A percentile compares a stretch with the other conserved stretches of the same genome.
Conservation (phyloP, 2,329 filamentous ascomycete species). For the Botryotinia convoluta region DNA sequence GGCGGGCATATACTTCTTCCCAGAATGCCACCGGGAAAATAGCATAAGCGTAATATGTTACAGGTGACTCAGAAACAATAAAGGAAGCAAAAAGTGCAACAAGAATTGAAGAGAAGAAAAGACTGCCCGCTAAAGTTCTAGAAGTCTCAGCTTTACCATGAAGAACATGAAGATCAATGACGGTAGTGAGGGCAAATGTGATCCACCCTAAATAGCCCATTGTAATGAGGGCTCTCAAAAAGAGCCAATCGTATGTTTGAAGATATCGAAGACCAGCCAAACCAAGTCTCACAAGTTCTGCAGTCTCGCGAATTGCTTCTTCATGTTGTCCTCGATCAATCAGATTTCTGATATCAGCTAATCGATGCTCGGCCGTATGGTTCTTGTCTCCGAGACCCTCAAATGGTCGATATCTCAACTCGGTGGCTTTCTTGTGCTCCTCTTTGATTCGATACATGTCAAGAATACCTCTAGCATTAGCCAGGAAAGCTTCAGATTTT, state of each 20-base stretch:
- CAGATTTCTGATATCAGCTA: slow-evolving; percentile 63
- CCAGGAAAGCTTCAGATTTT: slow-evolving; percentile 80
- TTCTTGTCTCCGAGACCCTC: slow-evolving; percentile 65
- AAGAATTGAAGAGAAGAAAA: slow-evolving; percentile 74
- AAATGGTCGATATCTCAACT: slow-evolving; percentile 77
- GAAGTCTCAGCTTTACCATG: slow-evolving; percentile 64
- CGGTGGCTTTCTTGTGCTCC: slow-evolving; percentile 70
- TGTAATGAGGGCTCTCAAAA: slow-evolving; percentile 84
- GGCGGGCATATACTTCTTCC: slow-evolving; percentile 86
- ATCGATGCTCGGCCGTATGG: slow-evolving; percentile 62
- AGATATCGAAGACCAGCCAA: slow-evolving; percentile 86
- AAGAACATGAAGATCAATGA: slow-evolving; percentile 84
- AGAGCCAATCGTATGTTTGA: slow-evolving; percentile 98
- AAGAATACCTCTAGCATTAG: slow-evolving; percentile 81
- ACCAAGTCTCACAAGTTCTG: slow-evolving; percentile 71
- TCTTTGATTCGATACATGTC: slow-evolving; percentile 98
- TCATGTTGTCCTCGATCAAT: slow-evolving; percentile 67
- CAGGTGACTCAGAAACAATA: slow-evolving; percentile 72
- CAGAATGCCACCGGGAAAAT: slow-evolving; percentile 94
- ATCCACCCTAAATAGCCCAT: slow-evolving; percentile 94
- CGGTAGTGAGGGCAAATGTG: slow-evolving; percentile 82
- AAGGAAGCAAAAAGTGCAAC: slow-evolving; percentile 76
- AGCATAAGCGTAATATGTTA: slow-evolving; percentile 85
- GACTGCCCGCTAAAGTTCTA: slow-evolving; percentile 56
- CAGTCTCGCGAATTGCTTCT: slow-evolving; percentile 75